A percentile compares a stretch with the other conserved stretches of the same genome.
These are phyloP conservation scores for Actinomortierella wolfii DNA, from an alignment of 371 early-diverging fungal genomes.

Conservation along the genomic window DNA sequence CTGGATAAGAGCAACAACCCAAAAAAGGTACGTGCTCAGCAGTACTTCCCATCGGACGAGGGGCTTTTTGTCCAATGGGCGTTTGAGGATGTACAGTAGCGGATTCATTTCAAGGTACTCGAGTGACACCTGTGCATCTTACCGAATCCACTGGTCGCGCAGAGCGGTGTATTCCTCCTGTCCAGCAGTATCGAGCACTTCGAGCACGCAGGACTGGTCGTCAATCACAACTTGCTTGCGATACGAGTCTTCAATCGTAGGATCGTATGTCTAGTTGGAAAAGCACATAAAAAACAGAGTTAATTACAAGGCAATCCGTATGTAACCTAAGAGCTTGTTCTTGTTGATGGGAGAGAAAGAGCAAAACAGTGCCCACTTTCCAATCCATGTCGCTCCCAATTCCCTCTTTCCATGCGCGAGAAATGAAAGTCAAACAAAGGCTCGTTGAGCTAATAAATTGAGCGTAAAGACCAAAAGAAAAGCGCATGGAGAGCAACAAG, in stretches of 20 bases:
- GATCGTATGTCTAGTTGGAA: slow-evolving; percentile 83
- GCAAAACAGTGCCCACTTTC: no score
- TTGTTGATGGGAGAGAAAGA: no score
- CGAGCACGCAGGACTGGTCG: slow-evolving; percentile 90
- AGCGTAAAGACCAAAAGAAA: no score
- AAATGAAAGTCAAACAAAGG: no score
- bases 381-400: no score
- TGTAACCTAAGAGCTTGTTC: no score
- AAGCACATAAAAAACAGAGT: slow-evolving; percentile 3
- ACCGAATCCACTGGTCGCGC: slow-evolving; percentile 95
- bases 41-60: not conserved
- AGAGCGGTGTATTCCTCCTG: slow-evolving; percentile 89
- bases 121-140: slow-evolving; percentile 8
- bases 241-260: slow-evolving; percentile 96
- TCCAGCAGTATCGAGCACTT: slow-evolving; percentile 95
- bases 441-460: no score
- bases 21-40: not conserved
- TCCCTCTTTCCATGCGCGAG: no score
- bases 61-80: not conserved
- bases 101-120: no score
- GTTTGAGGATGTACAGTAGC: no score
- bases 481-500: no score
- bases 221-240: slow-evolving; percentile 97
- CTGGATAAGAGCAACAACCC: not conserved
- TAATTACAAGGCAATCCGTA: not conserved